Base-by-base conservation (phyloP, 1,139 yeast species). In the Meyerozyma elateridarum region DNA sequence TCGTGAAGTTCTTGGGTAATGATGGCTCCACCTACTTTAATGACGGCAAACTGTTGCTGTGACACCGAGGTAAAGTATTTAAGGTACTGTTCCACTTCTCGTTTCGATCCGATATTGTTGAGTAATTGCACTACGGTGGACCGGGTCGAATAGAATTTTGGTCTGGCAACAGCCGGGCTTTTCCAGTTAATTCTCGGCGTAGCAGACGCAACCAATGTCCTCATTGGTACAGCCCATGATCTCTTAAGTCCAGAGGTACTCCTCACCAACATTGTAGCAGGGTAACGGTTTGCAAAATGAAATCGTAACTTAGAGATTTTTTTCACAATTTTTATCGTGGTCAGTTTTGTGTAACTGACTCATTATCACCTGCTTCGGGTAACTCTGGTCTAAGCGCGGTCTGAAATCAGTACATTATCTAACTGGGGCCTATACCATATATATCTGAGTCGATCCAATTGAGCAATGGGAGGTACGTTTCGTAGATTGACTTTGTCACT, bases 21-120 rank as follows among this genome's bases (percentile, higher is more conserved):
- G 51, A 93, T 89, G 26, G 98, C 99, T 45, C 99, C 99, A 26
- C 99, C 99, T 25, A 91, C 98, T 61, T 91, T 91, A 61, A 91
- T 91, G 31, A 91, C 96, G 8, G 99, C 99, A 53, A 91, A 91
- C 55, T 91, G 97, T 58, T 91, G 98, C 46, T 85, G 88, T 8
- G 87, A 79, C 17, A 91, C 97, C 20, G 96, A 87, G 1, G 98
- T 89, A 68, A 91, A 91, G 60, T 89, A 89, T 55, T 89, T 89
- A 53, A 91, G 74, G 59, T 91, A 91, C 60, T 91, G 98, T 58
- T 91, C 98, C 29, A 91, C 98, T 61, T 91, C 98, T 47, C 97
- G 76, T 58, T 91, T 91, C 32, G 96, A 88, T 14, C 97, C 97
- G 47, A 93, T 91, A 56, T 89, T 91, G 67, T 89, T 93, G 55